These are phyloP conservation scores for Saururus chinensis DNA, from an alignment of 164 flowering plant species.

Conservation along the genomic window DNA sequence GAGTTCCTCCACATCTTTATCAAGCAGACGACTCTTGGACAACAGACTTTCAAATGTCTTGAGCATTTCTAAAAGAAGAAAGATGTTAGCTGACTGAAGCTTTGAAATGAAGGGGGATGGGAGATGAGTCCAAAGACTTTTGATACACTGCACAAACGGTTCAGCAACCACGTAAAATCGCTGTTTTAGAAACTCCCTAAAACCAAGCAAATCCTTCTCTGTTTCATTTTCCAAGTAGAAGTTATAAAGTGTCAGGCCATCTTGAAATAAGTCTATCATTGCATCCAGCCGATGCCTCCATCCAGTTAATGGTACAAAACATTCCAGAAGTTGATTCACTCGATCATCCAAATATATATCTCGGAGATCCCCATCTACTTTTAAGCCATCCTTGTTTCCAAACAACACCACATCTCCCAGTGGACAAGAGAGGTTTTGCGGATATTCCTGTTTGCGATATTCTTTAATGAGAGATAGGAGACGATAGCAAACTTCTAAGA, in stretches of 20 bases:
- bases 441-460: not conserved
- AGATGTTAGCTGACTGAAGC: constrained; percentile 13
- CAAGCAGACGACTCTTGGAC: constrained; percentile 12
- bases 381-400: constrained; percentile 46
- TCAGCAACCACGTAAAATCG: constrained; percentile 1
- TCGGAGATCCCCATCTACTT: constrained; percentile 27
- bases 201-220: not conserved
- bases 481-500: constrained; percentile 50
- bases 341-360: constrained; percentile 52
- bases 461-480: constrained; percentile 29
- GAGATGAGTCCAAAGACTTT: constrained; percentile 35
- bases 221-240: constrained; percentile 29
- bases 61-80: constrained; percentile 16
- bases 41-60: constrained; percentile 24
- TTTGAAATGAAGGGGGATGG: constrained; percentile 18
- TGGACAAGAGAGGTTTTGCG: constrained; percentile 10
- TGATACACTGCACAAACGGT: constrained; percentile 21
- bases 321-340: constrained; percentile 24
- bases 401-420: constrained; percentile 55
- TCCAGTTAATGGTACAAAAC: constrained; percentile 37
- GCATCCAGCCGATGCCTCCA: constrained; percentile 32
- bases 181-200: not conserved
- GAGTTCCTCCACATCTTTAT: constrained; percentile 26
- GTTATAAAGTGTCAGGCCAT: constrained; percentile 28
- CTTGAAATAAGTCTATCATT: constrained; percentile 38